phyloP scores from a whole-genome alignment of 208 protist genomes.

The Wallacemonas sp. region DNA sequence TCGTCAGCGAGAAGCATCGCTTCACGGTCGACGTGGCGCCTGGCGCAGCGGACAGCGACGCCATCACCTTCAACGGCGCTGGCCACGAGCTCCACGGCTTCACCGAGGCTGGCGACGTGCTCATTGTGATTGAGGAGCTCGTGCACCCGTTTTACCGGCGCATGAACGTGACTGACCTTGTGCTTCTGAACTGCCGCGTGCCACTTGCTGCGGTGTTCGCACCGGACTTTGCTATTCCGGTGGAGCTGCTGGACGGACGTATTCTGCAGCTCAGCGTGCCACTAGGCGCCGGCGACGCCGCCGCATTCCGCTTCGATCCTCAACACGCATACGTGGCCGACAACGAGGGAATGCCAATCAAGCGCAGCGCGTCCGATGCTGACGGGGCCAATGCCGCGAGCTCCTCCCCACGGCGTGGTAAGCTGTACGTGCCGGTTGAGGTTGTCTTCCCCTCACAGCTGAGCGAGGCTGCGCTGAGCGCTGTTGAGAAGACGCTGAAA shows the following conservation, averaged over 20 bases:
- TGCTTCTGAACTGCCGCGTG: constrained; percentile 79
- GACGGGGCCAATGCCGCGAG: background rate
- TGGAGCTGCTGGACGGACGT: constrained; percentile 90
- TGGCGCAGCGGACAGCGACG: constrained; percentile 94
- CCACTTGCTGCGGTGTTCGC: constrained; percentile 86
- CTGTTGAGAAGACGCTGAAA: constrained; percentile 17
- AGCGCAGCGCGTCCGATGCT: constrained; percentile 19
- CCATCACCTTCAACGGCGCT: constrained; percentile 93
- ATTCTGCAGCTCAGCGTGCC: constrained; percentile 70
- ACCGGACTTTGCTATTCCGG: constrained; percentile 62
- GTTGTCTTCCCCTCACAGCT: constrained; percentile 28
- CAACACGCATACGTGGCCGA: constrained; percentile 71
- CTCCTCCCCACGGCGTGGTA: constrained; percentile 5
- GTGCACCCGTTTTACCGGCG: constrained; percentile 93
- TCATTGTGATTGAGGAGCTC: constrained; percentile 95
- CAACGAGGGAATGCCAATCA: constrained; percentile 91
- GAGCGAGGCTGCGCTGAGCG: constrained; percentile 13
- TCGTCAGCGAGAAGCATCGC: constrained; percentile 86
- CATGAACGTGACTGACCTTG: constrained; percentile 86
- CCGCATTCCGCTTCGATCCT: constrained; percentile 28
- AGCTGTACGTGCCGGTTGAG: constrained; percentile 31
- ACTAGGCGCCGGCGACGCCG: constrained; percentile 17
- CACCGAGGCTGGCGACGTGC: constrained; percentile 93
- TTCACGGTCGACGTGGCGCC: constrained; percentile 94
- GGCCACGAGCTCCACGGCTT: constrained; percentile 92